These are phyloP conservation scores for Rubia tinctorum DNA, from an alignment of 305 asterid genomes.

Conservation along the genomic window DNA sequence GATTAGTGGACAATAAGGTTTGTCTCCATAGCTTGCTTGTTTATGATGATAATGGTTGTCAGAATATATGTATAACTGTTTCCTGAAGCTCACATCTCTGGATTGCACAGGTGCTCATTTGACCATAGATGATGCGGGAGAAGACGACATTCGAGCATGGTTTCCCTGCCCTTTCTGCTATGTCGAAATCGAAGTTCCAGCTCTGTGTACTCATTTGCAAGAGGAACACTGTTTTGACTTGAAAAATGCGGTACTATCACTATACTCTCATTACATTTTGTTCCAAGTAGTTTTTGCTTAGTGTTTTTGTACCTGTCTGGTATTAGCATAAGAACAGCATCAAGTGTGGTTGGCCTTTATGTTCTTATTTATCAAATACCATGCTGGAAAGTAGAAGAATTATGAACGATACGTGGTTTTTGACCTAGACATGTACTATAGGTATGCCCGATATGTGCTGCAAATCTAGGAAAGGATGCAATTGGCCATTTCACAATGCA, in stretches of 20 bases:
- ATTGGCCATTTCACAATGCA: slow-evolving; percentile 61
- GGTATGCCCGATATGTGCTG: slow-evolving; percentile 96
- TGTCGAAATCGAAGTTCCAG: slow-evolving; percentile 63
- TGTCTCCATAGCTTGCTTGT: background rate
- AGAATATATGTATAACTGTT: background rate
- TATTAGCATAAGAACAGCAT: background rate
- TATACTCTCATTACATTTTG: background rate
- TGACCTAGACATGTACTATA: slow-evolving; percentile 19
- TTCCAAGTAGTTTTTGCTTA: background rate
- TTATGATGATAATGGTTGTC: background rate
- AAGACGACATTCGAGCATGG: slow-evolving; percentile 71
- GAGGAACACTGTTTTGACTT: slow-evolving; percentile 77
- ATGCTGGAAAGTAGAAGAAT: too few species aligned
- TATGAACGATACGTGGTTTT: background rate
- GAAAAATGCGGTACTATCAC: slow-evolving; percentile 50
- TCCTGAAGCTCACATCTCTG: background rate
- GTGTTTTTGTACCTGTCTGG: background rate
- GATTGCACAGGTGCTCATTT: slow-evolving; percentile 36
- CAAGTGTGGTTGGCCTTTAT: background rate
- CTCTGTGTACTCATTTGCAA: slow-evolving; percentile 70
- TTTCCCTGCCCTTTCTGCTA: slow-evolving; percentile 93
- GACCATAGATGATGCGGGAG: slow-evolving; percentile 48
- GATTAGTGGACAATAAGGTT: background rate
- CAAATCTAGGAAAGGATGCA: slow-evolving; percentile 69
- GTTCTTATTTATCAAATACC: too few species aligned